Percentiles rank a stretch among this genome's conserved stretches.
These are phyloP conservation scores for Blastobotrys peoriensis DNA, from an alignment of 805 yeast genomes.

Conservation along the genomic window DNA sequence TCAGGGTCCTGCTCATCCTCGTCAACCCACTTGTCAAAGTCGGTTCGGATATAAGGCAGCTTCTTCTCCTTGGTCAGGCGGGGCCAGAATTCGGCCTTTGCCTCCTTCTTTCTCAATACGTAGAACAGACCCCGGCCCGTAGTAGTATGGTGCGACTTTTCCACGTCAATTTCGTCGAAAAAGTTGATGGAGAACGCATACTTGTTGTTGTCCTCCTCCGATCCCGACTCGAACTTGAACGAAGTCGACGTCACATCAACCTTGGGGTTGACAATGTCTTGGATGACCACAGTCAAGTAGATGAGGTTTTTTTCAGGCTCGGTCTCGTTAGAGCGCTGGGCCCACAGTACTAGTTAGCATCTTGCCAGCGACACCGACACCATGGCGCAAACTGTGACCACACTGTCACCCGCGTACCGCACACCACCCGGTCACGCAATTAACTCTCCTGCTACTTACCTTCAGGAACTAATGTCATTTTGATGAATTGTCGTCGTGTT, in stretches of 20 bases:
- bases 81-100: conserved; percentile 86
- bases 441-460: too few relatives aligned
- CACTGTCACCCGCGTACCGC: too few relatives aligned
- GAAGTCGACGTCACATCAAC: conserved; percentile 52
- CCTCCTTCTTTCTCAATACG: conserved; percentile 62
- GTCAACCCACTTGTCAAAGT: conserved; percentile 96
- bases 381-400: too few relatives aligned
- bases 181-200: conserved; percentile 71
- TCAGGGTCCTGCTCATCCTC: conserved; percentile 92
- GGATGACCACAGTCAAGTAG: conserved; percentile 64
- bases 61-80: conserved; percentile 86
- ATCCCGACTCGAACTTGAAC: conserved; percentile 49
- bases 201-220: conserved; percentile 37
- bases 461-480: too few relatives aligned
- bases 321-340: conserved; percentile 82
- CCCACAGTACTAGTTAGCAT: conserved; percentile 54
- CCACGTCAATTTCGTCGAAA: conserved; percentile 66
- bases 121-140: conserved; percentile 62
- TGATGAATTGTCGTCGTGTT: too few relatives aligned
- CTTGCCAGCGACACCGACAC: too few relatives aligned
- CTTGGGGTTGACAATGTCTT: conserved; percentile 60
- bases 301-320: conserved; percentile 70
- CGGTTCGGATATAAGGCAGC: conserved; percentile 79
- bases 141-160: conserved; percentile 49
- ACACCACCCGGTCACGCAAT: too few relatives aligned